phyloP scores from a whole-genome alignment of 2,329 filamentous ascomycete genomes.

The Pochonia chlamydosporia region DNA sequence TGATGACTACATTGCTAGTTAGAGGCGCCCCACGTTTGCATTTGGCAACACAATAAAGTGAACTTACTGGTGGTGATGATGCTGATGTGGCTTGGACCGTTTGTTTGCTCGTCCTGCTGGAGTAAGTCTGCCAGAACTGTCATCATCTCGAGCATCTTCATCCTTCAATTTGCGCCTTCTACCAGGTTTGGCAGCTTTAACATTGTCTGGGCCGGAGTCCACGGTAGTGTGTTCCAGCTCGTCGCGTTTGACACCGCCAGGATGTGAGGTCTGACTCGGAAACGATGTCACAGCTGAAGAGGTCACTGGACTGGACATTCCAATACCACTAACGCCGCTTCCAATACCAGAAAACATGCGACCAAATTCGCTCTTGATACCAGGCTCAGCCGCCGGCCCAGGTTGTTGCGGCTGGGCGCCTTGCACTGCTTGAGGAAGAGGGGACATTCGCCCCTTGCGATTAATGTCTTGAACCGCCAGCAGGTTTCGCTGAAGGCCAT shows the following conservation, averaged over 20 bases:
- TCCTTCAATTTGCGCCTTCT: constrained; percentile 71
- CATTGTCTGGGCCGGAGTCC: constrained; percentile 37
- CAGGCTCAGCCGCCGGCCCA: constrained; percentile 74
- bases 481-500: constrained; percentile 51
- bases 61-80: constrained; percentile 64
- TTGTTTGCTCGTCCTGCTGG: constrained; percentile 58
- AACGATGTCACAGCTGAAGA: constrained; percentile 36
- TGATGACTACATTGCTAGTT: constrained; percentile 1
- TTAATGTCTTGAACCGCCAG: constrained; percentile 78
- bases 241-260: constrained; percentile 42
- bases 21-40: not conserved
- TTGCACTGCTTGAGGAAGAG: constrained; percentile 87
- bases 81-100: constrained; percentile 59
- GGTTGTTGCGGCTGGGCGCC: constrained; percentile 78
- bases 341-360: constrained; percentile 93
- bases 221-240: constrained; percentile 40
- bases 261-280: constrained; percentile 17
- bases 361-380: constrained; percentile 91
- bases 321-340: constrained; percentile 46
- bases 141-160: constrained; percentile 66
- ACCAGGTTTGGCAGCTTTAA: constrained; percentile 38
- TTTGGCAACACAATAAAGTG: not conserved
- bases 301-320: constrained; percentile 45
- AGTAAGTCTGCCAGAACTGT: constrained; percentile 55
- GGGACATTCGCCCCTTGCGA: constrained; percentile 77